Conservation (phyloP, 306 rosid species). For the Prunus mira region DNA sequence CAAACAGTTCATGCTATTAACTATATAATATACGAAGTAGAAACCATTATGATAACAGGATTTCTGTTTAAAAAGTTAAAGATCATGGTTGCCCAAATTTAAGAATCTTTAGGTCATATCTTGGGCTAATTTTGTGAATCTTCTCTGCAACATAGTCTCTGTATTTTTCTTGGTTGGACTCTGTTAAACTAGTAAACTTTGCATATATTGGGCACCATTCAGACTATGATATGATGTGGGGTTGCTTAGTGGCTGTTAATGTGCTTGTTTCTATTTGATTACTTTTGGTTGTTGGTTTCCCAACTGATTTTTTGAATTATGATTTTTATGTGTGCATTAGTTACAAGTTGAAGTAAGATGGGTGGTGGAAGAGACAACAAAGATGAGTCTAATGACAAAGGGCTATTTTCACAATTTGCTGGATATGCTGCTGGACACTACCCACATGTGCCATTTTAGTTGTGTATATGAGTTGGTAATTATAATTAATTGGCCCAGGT, state of each 20-base stretch:
- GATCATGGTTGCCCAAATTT: slow-evolving; percentile 1
- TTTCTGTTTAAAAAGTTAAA: neutral
- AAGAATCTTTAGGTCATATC: neutral
- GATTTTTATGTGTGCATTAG: neutral
- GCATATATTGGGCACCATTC: neutral
- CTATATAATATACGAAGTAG: too few species aligned
- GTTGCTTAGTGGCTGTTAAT: neutral
- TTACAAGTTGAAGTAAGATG: slow-evolving; percentile 36
- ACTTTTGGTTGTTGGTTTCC: neutral
- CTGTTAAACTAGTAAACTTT: neutral
- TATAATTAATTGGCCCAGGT: too few species aligned
- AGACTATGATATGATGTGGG: neutral
- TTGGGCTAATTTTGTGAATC: neutral
- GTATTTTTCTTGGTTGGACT: neutral
- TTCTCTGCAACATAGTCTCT: neutral
- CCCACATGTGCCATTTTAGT: neutral
- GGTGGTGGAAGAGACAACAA: slow-evolving; percentile 48
- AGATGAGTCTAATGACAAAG: slow-evolving; percentile 48
- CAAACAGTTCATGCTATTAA: neutral
- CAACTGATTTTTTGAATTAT: neutral
- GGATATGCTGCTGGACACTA: slow-evolving; percentile 40
- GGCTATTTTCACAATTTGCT: slow-evolving; percentile 56
- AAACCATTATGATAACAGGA: neutral
- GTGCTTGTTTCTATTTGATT: neutral
- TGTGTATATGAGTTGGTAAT: too few species aligned